A percentile compares a stretch with the other conserved stretches of the same genome.
These are phyloP conservation scores for Chaetomium strumarium DNA, from an alignment of 2,329 filamentous ascomycete species.

Conservation along the genomic window DNA sequence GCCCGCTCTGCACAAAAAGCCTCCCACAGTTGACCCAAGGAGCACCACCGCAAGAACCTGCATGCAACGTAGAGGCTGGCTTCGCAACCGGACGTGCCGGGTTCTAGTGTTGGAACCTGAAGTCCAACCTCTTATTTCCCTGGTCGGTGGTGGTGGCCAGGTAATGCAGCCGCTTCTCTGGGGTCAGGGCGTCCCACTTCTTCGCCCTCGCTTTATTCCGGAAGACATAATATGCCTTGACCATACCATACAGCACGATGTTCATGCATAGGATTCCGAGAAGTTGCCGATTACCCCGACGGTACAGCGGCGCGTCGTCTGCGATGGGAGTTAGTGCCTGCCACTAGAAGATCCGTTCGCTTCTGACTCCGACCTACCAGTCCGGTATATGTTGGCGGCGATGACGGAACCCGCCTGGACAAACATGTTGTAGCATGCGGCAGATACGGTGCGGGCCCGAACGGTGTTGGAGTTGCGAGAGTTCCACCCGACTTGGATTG, in stretches of 20 bases:
- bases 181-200: conserved; percentile 29
- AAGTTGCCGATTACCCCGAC: conserved; percentile 48
- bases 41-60: too few species aligned
- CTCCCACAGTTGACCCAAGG: too few species aligned
- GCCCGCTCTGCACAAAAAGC: too few species aligned
- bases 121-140: conserved; percentile 32
- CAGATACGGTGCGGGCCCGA: conserved; percentile 55
- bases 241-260: conserved; percentile 27
- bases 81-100: too few species aligned
- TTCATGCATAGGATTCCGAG: conserved; percentile 36
- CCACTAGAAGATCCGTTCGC: too few species aligned
- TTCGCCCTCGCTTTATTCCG: conserved; percentile 29
- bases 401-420: conserved; percentile 40
- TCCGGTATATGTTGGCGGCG: conserved; percentile 36
- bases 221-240: conserved; percentile 32
- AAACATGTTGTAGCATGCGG: conserved; percentile 57
- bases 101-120: conserved; percentile 29
- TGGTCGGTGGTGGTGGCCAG: conserved; percentile 29
- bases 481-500: conserved; percentile 44
- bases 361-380: conserved; percentile 4
- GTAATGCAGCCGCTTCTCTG: conserved; percentile 28
- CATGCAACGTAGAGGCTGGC: too few species aligned
- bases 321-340: not conserved
- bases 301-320: conserved; percentile 43
- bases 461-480: conserved; percentile 56